Percentiles rank a stretch among this genome's conserved stretches.
Evolutionary conservation across 164 flowering plant species (phyloP).

Genomic region (Cinnamomum micranthum): DNA sequence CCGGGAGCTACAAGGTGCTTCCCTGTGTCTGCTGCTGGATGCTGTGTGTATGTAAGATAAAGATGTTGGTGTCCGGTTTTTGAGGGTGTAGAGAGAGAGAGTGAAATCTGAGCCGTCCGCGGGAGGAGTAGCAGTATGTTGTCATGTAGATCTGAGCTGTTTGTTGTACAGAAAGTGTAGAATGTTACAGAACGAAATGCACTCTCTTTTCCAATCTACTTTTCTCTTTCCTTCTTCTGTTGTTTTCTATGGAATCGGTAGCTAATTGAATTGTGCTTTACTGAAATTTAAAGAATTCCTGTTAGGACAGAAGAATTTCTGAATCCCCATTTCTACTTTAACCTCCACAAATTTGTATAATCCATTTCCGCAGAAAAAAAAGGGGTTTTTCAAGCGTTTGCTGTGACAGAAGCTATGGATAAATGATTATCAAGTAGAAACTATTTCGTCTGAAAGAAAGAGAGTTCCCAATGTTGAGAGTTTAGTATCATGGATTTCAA

Average conservation of each 20-base stretch:
- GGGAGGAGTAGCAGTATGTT: neutral
- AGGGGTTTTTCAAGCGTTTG: too few species aligned
- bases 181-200: neutral
- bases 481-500: too few species aligned
- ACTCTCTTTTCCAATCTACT: neutral
- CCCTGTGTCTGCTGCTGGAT: too few species aligned
- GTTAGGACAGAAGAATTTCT: too few species aligned
- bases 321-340: too few species aligned
- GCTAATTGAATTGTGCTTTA: neutral
- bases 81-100: neutral
- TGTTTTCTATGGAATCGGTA: neutral
- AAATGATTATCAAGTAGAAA: too few species aligned
- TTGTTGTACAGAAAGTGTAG: neutral
- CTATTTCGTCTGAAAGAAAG: too few species aligned
- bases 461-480: too few species aligned
- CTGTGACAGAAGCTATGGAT: too few species aligned
- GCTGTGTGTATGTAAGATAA: neutral
- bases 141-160: neutral
- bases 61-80: neutral
- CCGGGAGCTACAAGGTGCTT: neutral
- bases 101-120: neutral
- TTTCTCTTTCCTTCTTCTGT: neutral
- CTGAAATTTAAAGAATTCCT: too few species aligned
- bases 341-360: too few species aligned
- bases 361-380: too few species aligned